A percentile compares a stretch with the other conserved stretches of the same genome.
phyloP scores from a whole-genome alignment of 768 basidiomycete species.

The Boletus pseudo-olivaceus region DNA sequence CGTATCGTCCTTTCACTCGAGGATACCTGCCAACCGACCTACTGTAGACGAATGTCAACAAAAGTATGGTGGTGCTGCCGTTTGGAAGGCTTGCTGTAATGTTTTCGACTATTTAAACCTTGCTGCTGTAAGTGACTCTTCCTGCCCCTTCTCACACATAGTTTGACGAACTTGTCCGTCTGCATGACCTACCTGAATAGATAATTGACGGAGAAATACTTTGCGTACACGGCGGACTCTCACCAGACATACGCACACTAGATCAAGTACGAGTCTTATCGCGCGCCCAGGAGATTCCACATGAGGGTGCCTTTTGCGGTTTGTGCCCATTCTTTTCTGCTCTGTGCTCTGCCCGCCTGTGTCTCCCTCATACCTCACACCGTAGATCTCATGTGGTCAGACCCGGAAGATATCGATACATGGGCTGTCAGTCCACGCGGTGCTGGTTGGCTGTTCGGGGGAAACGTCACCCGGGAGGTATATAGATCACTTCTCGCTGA shows the following conservation, averaged over 20 bases:
- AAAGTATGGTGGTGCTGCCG: constrained; percentile 92
- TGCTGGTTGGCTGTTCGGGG: constrained; percentile 94
- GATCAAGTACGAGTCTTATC: constrained; percentile 93
- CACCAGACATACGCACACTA: constrained; percentile 91
- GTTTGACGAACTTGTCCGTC: background rate
- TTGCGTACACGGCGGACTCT: constrained; percentile 95
- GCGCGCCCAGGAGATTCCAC: constrained; percentile 95
- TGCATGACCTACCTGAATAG: constrained; percentile 36
- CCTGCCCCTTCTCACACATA: background rate
- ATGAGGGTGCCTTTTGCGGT: constrained; percentile 98
- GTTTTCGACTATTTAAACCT: constrained; percentile 96
- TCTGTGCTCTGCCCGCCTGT: background rate
- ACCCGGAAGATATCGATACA: constrained; percentile 90
- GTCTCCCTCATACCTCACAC: background rate
- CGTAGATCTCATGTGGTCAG: constrained; percentile 96
- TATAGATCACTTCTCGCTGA: constrained; percentile 4
- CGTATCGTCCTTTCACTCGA: background rate
- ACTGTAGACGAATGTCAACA: constrained; percentile 89
- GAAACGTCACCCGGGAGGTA: constrained; percentile 80
- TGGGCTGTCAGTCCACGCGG: constrained; percentile 98
- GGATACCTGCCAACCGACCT: background rate
- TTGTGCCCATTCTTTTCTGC: constrained; percentile 15
- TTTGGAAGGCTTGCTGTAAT: constrained; percentile 96
- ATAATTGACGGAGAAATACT: constrained; percentile 91
- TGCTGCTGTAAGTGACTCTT: constrained; percentile 64